Conservation (phyloP, 306 rosid species). For the Prunus dulcis region DNA sequence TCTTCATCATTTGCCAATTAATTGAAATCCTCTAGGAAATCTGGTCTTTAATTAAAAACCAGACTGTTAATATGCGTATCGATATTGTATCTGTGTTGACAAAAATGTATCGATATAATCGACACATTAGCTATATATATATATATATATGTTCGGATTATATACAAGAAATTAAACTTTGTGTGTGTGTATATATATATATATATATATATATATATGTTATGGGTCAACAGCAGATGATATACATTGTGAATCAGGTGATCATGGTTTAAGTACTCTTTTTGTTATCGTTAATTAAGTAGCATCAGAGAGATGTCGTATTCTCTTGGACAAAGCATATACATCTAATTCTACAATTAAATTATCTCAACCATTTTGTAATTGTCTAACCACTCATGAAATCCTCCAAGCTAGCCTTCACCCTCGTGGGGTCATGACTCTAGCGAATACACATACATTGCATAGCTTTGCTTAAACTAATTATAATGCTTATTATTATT, state of each 20-base stretch:
- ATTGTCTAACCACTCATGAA: constrained; percentile 19
- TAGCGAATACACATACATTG: neutral
- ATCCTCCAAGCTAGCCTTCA: neutral
- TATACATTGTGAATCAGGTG: constrained; percentile 3
- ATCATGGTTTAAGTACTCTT: neutral
- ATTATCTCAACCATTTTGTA: constrained; percentile 1
- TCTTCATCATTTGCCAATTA: neutral
- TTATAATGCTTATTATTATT: neutral
- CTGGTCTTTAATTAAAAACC: too few relatives aligned
- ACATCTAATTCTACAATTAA: neutral
- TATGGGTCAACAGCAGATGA: neutral
- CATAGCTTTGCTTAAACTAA: neutral
- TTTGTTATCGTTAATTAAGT: neutral
- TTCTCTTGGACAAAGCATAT: constrained; percentile 37
- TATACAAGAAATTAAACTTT: neutral
- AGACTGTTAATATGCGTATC: too few relatives aligned
- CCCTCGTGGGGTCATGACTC: neutral
- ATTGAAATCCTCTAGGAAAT: too few relatives aligned
- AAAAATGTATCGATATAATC: too few relatives aligned
- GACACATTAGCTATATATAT: too few relatives aligned
- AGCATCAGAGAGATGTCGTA: constrained; percentile 10
- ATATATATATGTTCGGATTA: too few relatives aligned
- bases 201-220: neutral
- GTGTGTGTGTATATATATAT: too few relatives aligned
- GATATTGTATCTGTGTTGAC: too few relatives aligned